These are phyloP conservation scores for Speleostelium caveatum DNA, from an alignment of 78 protist species.

Conservation along the genomic window DNA sequence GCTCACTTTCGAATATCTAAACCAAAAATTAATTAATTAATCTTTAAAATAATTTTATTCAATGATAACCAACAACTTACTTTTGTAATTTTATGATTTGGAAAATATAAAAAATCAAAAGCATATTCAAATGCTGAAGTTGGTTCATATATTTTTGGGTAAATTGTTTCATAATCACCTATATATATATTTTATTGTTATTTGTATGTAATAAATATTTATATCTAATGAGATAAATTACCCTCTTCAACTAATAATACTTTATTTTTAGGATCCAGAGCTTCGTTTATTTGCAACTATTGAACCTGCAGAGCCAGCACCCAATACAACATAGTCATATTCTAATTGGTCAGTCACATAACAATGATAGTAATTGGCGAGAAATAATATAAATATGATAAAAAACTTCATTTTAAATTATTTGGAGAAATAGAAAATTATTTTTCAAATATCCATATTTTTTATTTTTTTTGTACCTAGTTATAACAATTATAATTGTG, in stretches of 20 bases:
- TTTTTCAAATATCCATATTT: too few species aligned
- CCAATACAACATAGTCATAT: conserved; percentile 5
- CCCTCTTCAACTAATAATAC: conserved; percentile 16
- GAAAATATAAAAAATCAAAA: not conserved
- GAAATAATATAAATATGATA: too few species aligned
- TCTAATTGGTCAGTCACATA: not conserved
- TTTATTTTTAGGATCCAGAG: not conserved
- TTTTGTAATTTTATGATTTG: not conserved
- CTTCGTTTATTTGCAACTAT: conserved; percentile 2
- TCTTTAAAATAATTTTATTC: too few species aligned
- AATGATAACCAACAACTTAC: not conserved
- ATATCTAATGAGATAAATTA: too few species aligned
- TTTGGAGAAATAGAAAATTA: too few species aligned
- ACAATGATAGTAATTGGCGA: not conserved
- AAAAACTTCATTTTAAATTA: not conserved
- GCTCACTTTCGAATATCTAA: too few species aligned
- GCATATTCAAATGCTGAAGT: not conserved
- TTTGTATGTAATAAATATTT: too few species aligned
- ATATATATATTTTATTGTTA: too few species aligned
- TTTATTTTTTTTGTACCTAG: too few species aligned
- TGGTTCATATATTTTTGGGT: not conserved
- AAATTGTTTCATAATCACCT: not conserved
- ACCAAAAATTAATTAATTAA: too few species aligned
- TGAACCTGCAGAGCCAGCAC: conserved; percentile 17
- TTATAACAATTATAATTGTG: too few species aligned